Percentiles rank a stretch among this genome's conserved stretches.
Evolutionary conservation across 495 filamentous ascomycete genomes (phyloP).

Genomic region (Xylaria sp.): DNA sequence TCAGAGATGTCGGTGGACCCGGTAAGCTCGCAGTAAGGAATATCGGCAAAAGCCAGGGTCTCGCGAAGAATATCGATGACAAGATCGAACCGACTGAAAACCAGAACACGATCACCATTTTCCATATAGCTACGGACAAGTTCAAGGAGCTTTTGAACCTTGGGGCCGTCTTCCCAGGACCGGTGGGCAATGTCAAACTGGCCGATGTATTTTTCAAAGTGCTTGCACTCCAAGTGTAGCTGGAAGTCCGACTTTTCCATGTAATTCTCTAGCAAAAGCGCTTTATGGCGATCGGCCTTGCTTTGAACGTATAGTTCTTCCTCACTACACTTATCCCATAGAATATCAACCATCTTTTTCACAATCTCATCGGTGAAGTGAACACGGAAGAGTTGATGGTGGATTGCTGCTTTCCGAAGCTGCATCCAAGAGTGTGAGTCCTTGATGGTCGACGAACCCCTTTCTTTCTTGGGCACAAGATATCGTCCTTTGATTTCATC

Average conservation of each 20-base stretch:
- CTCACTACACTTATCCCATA: conserved; percentile 63
- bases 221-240: conserved; percentile 78
- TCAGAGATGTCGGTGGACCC: conserved; percentile 83
- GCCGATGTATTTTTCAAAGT: conserved; percentile 70
- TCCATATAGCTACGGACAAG: conserved; percentile 74
- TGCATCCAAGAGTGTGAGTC: conserved; percentile 85
- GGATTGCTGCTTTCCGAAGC: conserved; percentile 89
- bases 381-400: conserved; percentile 84
- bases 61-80: conserved; percentile 88
- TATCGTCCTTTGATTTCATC: conserved; percentile 52
- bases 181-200: conserved; percentile 73
- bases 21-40: conserved; percentile 81
- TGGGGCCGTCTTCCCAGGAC: conserved; percentile 93
- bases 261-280: conserved; percentile 72
- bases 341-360: conserved; percentile 76
- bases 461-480: conserved; percentile 39
- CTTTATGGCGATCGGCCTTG: conserved; percentile 69
- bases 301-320: conserved; percentile 52
- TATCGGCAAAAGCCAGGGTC: conserved; percentile 74
- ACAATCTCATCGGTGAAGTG: conserved; percentile 77
- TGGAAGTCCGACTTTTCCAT: conserved; percentile 72
- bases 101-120: conserved; percentile 84
- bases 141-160: conserved; percentile 77
- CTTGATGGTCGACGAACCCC: conserved; percentile 37
- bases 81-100: conserved; percentile 93